Percentiles rank a stretch among this genome's conserved stretches.
Evolutionary conservation across 768 basidiomycete species (phyloP).

Genomic region (Rhodotorula kratochvilovae): DNA sequence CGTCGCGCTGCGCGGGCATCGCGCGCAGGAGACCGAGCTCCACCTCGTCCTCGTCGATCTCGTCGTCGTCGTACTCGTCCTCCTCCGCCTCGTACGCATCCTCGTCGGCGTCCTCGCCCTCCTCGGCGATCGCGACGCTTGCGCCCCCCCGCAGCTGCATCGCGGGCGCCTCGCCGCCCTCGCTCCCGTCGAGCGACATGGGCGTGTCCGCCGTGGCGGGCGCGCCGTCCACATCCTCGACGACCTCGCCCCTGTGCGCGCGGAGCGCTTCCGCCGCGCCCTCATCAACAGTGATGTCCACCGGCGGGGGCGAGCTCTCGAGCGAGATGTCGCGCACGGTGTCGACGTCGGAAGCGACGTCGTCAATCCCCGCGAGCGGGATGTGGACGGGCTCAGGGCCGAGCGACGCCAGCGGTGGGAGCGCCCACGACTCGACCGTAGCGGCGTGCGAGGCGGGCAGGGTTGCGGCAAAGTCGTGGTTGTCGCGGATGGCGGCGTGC

Average conservation of each 20-base stretch:
- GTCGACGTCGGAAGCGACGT: slow-evolving; percentile 4
- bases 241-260: not conserved
- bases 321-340: slow-evolving; percentile 9
- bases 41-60: slow-evolving; percentile 55
- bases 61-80: slow-evolving; percentile 48
- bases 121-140: slow-evolving; percentile 49
- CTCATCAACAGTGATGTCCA: not conserved
- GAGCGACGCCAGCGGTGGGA: slow-evolving; percentile 1
- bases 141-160: slow-evolving; percentile 22
- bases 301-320: not conserved
- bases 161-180: slow-evolving; percentile 10
- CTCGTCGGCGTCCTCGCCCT: slow-evolving; percentile 44
- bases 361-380: not conserved
- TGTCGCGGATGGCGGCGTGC: slow-evolving; percentile 18
- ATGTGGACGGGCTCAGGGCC: not conserved
- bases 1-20: slow-evolving; percentile 51
- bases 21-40: slow-evolving; percentile 51
- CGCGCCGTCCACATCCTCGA: not conserved
- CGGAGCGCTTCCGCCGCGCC: not conserved
- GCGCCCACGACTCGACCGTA: slow-evolving; percentile 3
- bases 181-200: slow-evolving; percentile 22
- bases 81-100: slow-evolving; percentile 45
- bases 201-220: not conserved
- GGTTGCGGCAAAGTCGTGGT: slow-evolving; percentile 8
- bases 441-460: not conserved